These are phyloP conservation scores for Abelmoschus esculentus DNA, from an alignment of 345 rosid genomes.

Conservation along the genomic window DNA sequence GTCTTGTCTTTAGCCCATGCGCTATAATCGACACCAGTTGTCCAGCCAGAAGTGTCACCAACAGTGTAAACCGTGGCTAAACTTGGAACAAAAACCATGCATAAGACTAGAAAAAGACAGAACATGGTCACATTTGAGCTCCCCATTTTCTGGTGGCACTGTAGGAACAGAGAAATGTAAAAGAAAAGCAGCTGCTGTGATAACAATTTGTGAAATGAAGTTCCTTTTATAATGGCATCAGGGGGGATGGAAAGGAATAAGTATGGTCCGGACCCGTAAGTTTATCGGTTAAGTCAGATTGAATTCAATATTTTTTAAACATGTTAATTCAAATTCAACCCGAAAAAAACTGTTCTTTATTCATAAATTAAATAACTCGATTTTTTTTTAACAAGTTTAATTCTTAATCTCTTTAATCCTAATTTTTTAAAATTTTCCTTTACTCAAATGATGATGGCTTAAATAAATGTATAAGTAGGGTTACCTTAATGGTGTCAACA, in stretches of 20 bases:
- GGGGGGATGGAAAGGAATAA: background rate
- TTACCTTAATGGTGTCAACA: background rate
- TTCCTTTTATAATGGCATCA: constrained; percentile 5
- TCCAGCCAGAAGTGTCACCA: constrained; percentile 61
- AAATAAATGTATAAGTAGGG: background rate
- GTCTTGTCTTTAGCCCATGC: constrained; percentile 58
- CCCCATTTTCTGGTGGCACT: constrained; percentile 1
- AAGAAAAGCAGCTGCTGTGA: constrained; percentile 14
- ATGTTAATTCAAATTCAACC: too few relatives aligned
- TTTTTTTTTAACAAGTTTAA: too few relatives aligned
- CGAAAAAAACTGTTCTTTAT: too few relatives aligned
- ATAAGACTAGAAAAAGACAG: constrained; percentile 2
- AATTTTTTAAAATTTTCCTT: background rate
- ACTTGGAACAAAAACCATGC: constrained; percentile 24
- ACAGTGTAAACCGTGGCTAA: constrained; percentile 61
- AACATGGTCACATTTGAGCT: constrained; percentile 1
- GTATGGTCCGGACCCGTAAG: constrained; percentile 10
- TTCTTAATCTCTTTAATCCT: background rate
- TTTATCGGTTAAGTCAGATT: background rate
- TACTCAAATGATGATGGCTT: background rate
- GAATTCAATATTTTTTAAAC: too few relatives aligned
- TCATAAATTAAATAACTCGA: too few relatives aligned
- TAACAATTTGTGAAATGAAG: background rate
- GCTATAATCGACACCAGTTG: constrained; percentile 49
- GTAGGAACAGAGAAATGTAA: constrained; percentile 14